These are phyloP conservation scores for Teunomyces funiuensis DNA, from an alignment of 805 yeast genomes.

Conservation along the genomic window DNA sequence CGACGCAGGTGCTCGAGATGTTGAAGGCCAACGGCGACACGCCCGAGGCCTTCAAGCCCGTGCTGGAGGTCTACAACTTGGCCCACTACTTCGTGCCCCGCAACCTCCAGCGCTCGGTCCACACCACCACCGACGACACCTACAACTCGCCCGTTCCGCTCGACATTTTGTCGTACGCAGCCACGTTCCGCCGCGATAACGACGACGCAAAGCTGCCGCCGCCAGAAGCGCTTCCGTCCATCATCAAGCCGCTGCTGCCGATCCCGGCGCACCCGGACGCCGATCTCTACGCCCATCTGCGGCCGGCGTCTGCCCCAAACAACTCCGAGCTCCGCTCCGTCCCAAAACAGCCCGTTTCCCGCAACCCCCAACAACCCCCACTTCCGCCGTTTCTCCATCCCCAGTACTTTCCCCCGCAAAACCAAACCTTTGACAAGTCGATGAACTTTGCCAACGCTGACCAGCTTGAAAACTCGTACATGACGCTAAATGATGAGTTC, in stretches of 20 bases:
- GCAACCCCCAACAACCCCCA: not conserved
- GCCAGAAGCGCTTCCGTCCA: slow-evolving; percentile 1
- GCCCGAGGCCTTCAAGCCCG: slow-evolving; percentile 14
- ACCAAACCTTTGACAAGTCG: not conserved
- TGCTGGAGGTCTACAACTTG: slow-evolving; percentile 9
- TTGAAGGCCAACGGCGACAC: slow-evolving; percentile 23
- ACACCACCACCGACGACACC: slow-evolving; percentile 1
- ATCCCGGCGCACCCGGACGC: not conserved
- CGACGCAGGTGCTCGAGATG: slow-evolving; percentile 48
- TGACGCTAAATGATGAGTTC: slow-evolving; percentile 65
- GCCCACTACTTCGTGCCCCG: slow-evolving; percentile 4
- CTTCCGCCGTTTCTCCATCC: not conserved
- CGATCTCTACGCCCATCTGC: not conserved
- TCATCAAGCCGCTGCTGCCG: not conserved
- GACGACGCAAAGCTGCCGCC: slow-evolving; percentile 7
- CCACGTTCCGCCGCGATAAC: slow-evolving; percentile 31
- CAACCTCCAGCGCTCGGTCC: not conserved
- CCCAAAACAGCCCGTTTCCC: too few species aligned
- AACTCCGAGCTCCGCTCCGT: not conserved
- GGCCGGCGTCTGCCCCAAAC: not conserved
- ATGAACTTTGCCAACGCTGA: slow-evolving; percentile 26
- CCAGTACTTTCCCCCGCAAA: too few species aligned
- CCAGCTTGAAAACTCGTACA: slow-evolving; percentile 47
- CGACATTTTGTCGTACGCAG: slow-evolving; percentile 43
- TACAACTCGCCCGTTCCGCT: slow-evolving; percentile 29